Base-by-base conservation (phyloP, 257 asterid species). In the Forsythia viridissima region DNA sequence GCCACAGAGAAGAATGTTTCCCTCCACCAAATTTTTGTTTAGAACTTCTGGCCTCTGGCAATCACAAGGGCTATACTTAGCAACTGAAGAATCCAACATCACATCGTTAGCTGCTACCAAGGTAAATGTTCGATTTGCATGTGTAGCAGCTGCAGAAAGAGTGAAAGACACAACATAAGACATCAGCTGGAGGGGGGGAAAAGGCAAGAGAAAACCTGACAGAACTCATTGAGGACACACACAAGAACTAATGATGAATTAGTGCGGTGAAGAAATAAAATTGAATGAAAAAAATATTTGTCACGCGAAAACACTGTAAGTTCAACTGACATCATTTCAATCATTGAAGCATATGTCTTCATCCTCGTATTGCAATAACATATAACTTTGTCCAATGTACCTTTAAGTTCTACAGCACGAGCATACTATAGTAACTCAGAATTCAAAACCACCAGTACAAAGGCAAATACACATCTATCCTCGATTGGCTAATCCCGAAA, bases 21-120 rank as follows among this genome's bases (percentile, higher is more conserved):
- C 99, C 82, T 87, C 87, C 81, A 96, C 98, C 87, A 93, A 85
- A 63, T 89, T 87, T 79, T 90, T 96, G 83, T 96, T 96, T 70
- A 96, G 74, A 83, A 93, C 89, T 86, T 93, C 98, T 13, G 99
- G 98, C 84, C 86, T 83, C 79, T 96, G 99, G 92, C 99, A 96
- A 81, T 96, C 99, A 41, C 91, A 86, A 61, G 97, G 95, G 72
- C 89, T 90, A 72, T 84, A 86, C 85, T 83, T 92, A 71, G 83
- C 42, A 73, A 66, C 90, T 5, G 99, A 91, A 24, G 97, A 89
- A 86, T 86, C 98, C 83, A 96, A 83, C 69, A 96, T 76, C 82
- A 92, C 98, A 39, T 96, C 99, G 74, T 92, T 96, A 59, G 99
- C 99, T 8, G 99, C 93, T 76, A 96, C 97, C 90, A 96, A 78